These are phyloP conservation scores for Vitis cinerea DNA, from an alignment of 164 flowering plant species.

Conservation along the genomic window DNA sequence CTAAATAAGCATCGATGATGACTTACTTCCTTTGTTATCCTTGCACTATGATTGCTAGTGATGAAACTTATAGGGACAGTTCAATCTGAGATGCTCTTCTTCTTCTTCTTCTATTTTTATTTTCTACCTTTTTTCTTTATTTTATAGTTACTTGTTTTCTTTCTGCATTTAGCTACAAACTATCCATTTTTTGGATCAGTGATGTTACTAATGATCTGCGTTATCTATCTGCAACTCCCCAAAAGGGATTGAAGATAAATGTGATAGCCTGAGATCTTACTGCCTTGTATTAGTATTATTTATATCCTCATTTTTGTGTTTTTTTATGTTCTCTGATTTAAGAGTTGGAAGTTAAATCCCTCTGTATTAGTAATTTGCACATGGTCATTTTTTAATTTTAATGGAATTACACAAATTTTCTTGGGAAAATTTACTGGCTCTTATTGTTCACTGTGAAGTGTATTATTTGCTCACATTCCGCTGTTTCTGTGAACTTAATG, in stretches of 20 bases:
- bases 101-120: neutral
- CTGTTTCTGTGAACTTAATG: too few species aligned
- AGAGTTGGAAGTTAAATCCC: neutral
- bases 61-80: constrained; percentile 21
- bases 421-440: too few species aligned
- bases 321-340: neutral
- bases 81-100: constrained; percentile 26
- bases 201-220: constrained; percentile 22
- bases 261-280: constrained; percentile 14
- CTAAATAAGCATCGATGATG: constrained; percentile 21
- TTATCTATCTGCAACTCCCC: constrained; percentile 22
- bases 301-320: neutral
- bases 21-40: constrained; percentile 21
- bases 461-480: too few species aligned
- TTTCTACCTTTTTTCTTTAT: neutral
- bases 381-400: too few species aligned
- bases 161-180: constrained; percentile 2
- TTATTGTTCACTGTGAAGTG: too few species aligned
- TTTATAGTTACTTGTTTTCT: constrained; percentile 12
- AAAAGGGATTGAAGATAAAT: constrained; percentile 16
- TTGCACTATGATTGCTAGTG: constrained; percentile 31
- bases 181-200: constrained; percentile 12
- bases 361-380: too few species aligned
- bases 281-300: neutral
- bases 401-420: too few species aligned